Conservation (phyloP, 495 filamentous ascomycete genomes). For the Neurospora sp. region DNA sequence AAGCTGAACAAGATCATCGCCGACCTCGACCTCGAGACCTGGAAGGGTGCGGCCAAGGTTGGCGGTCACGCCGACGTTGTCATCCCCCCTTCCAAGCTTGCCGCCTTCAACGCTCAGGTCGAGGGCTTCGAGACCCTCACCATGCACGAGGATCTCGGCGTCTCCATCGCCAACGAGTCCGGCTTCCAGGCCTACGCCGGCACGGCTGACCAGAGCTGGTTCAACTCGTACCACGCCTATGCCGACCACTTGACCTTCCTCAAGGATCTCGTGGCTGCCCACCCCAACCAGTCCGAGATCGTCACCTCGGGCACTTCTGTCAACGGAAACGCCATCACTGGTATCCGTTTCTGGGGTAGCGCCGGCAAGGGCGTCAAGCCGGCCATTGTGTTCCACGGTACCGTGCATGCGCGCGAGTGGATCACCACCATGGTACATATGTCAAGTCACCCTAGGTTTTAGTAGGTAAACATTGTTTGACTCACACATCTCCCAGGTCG, state of each 20-base stretch:
- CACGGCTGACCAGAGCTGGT: slow-evolving; percentile 31
- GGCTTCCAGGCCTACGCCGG: slow-evolving; percentile 14
- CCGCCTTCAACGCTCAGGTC: slow-evolving; percentile 12
- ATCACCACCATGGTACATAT: slow-evolving; percentile 39
- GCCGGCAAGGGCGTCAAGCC: slow-evolving; percentile 44
- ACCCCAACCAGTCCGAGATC: slow-evolving; percentile 42
- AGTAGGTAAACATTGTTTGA: too few species aligned
- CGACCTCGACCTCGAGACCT: slow-evolving; percentile 19
- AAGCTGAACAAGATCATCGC: slow-evolving; percentile 15
- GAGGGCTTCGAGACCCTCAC: slow-evolving; percentile 11
- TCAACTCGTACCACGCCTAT: slow-evolving; percentile 48
- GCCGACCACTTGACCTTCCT: slow-evolving; percentile 45
- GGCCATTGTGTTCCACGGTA: slow-evolving; percentile 50
- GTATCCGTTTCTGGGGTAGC: slow-evolving; percentile 50
- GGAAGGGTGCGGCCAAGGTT: slow-evolving; percentile 19
- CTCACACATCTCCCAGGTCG: slow-evolving; percentile 9
- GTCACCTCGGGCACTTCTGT: slow-evolving; percentile 40
- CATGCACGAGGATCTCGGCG: slow-evolving; percentile 24
- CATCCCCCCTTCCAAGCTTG: slow-evolving; percentile 15
- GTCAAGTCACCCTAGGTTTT: not conserved
- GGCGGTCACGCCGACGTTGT: slow-evolving; percentile 19
- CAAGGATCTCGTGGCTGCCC: slow-evolving; percentile 36
- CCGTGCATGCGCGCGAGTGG: slow-evolving; percentile 57
- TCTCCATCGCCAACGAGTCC: slow-evolving; percentile 16
- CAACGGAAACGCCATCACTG: slow-evolving; percentile 42